These are phyloP conservation scores for Suillus bovinus DNA, from an alignment of 768 basidiomycete species.

Conservation along the genomic window DNA sequence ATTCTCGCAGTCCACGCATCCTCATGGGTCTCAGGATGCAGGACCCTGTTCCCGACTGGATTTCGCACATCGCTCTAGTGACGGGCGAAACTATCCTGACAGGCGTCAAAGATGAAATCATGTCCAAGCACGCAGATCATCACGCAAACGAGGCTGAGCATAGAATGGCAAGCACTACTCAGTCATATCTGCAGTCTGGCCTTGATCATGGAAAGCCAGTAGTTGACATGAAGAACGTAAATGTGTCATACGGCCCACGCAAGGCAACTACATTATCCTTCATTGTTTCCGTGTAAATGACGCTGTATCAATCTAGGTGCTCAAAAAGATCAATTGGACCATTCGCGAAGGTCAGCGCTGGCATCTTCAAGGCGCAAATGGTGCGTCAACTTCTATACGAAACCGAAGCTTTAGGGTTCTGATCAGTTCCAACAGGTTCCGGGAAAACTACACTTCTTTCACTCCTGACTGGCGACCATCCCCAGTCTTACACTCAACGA, in stretches of 20 bases:
- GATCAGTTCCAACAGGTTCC: constrained; percentile 53
- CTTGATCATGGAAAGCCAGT: constrained; percentile 39
- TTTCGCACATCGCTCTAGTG: constrained; percentile 65
- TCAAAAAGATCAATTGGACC: constrained; percentile 79
- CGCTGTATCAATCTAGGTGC: constrained; percentile 46
- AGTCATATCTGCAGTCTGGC: not conserved
- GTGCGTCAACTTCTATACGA: constrained; percentile 38
- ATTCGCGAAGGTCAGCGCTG: constrained; percentile 82
- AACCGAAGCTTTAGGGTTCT: not conserved
- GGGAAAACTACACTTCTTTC: constrained; percentile 95
- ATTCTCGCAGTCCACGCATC: constrained; percentile 51
- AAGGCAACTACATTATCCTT: constrained; percentile 40
- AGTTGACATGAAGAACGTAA: constrained; percentile 64
- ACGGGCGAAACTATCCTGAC: constrained; percentile 47
- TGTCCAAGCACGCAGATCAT: constrained; percentile 27
- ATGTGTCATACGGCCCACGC: constrained; percentile 67
- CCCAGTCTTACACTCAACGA: constrained; percentile 84
- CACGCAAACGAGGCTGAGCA: constrained; percentile 2
- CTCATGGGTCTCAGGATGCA: constrained; percentile 69
- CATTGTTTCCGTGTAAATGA: not conserved
- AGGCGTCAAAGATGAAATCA: constrained; percentile 50
- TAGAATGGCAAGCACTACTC: not conserved
- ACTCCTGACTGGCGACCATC: constrained; percentile 91
- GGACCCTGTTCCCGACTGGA: constrained; percentile 71
- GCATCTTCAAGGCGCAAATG: constrained; percentile 90